Evolutionary conservation across 805 yeast species (phyloP).

Genomic region (Candida pseudoglaebosa): DNA sequence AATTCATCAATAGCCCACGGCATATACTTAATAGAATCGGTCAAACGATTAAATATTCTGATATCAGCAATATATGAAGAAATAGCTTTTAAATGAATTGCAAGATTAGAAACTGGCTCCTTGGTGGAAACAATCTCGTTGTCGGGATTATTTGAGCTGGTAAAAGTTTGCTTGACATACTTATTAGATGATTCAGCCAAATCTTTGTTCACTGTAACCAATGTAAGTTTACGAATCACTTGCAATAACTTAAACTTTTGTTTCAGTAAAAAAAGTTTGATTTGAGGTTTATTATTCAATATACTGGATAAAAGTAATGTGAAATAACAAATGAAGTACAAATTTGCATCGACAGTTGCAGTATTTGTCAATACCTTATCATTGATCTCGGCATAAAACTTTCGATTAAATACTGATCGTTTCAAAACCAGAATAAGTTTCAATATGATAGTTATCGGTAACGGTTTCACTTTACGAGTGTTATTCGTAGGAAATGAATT

Average conservation of each 20-base stretch:
- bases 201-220: slow-evolving; percentile 10
- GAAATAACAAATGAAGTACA: slow-evolving; percentile 42
- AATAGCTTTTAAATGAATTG: slow-evolving; percentile 31
- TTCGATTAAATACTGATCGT: slow-evolving; percentile 32
- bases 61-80: slow-evolving; percentile 37
- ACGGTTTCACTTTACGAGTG: slow-evolving; percentile 7
- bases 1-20: slow-evolving; percentile 44
- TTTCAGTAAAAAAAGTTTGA: slow-evolving; percentile 22
- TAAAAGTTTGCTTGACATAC: slow-evolving; percentile 10
- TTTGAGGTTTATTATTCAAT: slow-evolving; percentile 33
- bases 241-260: slow-evolving; percentile 24
- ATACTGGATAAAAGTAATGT: slow-evolving; percentile 33
- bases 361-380: slow-evolving; percentile 33
- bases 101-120: slow-evolving; percentile 19
- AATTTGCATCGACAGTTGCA: slow-evolving; percentile 33
- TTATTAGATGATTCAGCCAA: slow-evolving; percentile 15
- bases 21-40: slow-evolving; percentile 38
- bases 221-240: slow-evolving; percentile 10
- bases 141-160: background rate
- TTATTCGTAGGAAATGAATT: slow-evolving; percentile 13
- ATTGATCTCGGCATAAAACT: slow-evolving; percentile 39
- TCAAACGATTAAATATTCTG: slow-evolving; percentile 39
- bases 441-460: slow-evolving; percentile 23
- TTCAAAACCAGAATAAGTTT: slow-evolving; percentile 24
- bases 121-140: slow-evolving; percentile 1